These are phyloP conservation scores for Purpureocillium takamizusanense DNA, from an alignment of 2,329 filamentous ascomycete species.

Conservation along the genomic window DNA sequence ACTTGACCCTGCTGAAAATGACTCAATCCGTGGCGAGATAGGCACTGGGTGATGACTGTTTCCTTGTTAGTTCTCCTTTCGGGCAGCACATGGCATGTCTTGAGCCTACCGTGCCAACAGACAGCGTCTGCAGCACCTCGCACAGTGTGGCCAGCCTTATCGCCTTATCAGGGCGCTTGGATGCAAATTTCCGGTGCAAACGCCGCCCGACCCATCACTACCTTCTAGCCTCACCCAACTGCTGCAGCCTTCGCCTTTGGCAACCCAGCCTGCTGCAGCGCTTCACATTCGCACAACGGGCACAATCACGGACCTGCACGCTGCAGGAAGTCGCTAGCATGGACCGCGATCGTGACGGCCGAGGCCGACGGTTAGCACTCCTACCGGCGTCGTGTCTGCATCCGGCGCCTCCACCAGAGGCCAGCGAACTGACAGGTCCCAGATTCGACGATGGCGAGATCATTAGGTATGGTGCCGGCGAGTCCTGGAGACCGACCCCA, in stretches of 20 bases:
- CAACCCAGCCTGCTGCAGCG: background rate
- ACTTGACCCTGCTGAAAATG: no score
- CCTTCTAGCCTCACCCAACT: no score
- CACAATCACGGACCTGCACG: background rate
- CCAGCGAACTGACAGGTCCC: background rate
- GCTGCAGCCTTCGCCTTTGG: no score
- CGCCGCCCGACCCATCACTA: no score
- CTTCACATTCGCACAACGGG: background rate
- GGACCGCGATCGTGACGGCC: conserved; percentile 27
- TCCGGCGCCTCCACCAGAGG: background rate
- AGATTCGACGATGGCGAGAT: conserved; percentile 50
- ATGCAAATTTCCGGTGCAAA: background rate
- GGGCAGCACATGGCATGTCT: no score
- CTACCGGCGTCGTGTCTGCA: conserved; percentile 1
- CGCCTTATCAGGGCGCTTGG: background rate
- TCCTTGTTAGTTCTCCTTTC: no score
- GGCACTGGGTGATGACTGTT: no score
- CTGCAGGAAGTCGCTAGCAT: conserved; percentile 10
- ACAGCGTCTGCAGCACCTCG: no score
- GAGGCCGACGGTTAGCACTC: conserved; percentile 23
- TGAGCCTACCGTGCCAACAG: no score
- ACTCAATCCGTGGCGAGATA: no score
- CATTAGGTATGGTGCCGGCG: conserved; percentile 51
- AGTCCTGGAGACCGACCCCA: conserved; percentile 52
- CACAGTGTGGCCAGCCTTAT: background rate